A percentile compares a stretch with the other conserved stretches of the same genome.
Evolutionary conservation across 1,284 basidiomycete genomes (phyloP).

Genomic region (Irpex sp.): DNA sequence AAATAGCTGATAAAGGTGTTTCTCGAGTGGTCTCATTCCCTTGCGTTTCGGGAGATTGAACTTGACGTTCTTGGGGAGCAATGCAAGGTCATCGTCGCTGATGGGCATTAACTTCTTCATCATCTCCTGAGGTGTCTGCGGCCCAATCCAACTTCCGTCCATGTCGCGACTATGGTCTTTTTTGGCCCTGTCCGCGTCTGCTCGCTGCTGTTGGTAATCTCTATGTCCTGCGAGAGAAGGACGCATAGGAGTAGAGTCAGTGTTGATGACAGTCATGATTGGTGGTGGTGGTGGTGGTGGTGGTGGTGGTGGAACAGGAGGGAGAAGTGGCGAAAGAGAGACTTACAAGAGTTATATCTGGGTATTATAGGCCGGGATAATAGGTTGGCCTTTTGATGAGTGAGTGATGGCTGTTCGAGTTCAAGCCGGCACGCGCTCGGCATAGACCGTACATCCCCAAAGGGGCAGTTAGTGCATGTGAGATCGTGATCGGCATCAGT

Average conservation of each 20-base stretch:
- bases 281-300: not conserved
- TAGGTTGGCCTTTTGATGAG: not conserved
- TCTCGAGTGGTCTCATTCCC: not conserved
- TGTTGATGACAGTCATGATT: not conserved
- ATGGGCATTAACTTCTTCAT: not conserved
- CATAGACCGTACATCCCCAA: not conserved
- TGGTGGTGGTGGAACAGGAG: not conserved
- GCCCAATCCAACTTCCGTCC: not conserved
- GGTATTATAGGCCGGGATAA: not conserved
- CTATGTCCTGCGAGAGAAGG: not conserved
- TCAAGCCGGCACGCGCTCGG: not conserved
- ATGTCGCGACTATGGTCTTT: not conserved
- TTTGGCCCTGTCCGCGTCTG: too few relatives aligned
- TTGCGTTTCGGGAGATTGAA: not conserved
- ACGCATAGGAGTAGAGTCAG: not conserved
- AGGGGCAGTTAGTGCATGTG: not conserved
- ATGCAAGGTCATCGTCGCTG: not conserved
- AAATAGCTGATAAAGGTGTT: not conserved
- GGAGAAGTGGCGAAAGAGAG: not conserved
- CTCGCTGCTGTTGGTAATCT: not conserved
- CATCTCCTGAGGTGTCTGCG: not conserved
- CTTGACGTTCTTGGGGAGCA: not conserved
- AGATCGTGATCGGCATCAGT: not conserved
- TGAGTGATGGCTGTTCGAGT: not conserved
- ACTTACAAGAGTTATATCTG: not conserved